phyloP scores from a whole-genome alignment of 108 stramenopile species.

The Fragilariopsis cylindrus region DNA sequence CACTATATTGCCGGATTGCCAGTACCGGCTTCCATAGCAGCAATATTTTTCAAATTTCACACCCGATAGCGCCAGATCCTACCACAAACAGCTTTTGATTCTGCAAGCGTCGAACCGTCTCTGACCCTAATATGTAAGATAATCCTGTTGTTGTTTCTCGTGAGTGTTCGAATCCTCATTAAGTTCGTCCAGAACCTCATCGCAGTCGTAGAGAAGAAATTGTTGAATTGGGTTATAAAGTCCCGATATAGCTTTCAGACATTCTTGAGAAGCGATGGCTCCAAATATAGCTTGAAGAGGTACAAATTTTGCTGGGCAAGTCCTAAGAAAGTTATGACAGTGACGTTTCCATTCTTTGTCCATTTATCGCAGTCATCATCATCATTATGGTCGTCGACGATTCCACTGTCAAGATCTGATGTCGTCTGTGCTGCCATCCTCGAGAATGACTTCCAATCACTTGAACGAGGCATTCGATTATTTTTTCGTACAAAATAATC shows the following conservation, averaged over 20 bases:
- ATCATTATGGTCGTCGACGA: neutral
- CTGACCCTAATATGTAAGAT: slow-evolving; percentile 63
- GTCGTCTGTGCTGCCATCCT: neutral
- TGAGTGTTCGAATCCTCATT: neutral
- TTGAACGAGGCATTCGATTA: slow-evolving; percentile 38
- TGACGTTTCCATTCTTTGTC: slow-evolving; percentile 20
- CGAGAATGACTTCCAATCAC: slow-evolving; percentile 24
- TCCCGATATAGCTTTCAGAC: slow-evolving; percentile 79
- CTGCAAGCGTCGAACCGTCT: slow-evolving; percentile 41
- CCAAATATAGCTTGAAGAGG: slow-evolving; percentile 80
- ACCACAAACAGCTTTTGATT: slow-evolving; percentile 87
- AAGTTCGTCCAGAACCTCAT: slow-evolving; percentile 61
- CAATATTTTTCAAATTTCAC: slow-evolving; percentile 97
- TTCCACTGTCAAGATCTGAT: neutral
- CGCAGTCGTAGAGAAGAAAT: slow-evolving; percentile 89
- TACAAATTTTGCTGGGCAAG: slow-evolving; percentile 74
- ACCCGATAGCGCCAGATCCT: slow-evolving; percentile 99
- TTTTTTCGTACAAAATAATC: slow-evolving; percentile 53
- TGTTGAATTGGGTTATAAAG: slow-evolving; percentile 86
- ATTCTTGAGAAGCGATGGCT: slow-evolving; percentile 86
- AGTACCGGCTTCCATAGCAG: slow-evolving; percentile 85
- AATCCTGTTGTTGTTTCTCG: slow-evolving; percentile 2
- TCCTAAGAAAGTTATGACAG: slow-evolving; percentile 42
- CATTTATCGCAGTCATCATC: neutral
- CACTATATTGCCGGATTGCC: slow-evolving; percentile 51